Evolutionary conservation across 805 yeast species (phyloP).

Genomic region (Spathaspora passalidarum): DNA sequence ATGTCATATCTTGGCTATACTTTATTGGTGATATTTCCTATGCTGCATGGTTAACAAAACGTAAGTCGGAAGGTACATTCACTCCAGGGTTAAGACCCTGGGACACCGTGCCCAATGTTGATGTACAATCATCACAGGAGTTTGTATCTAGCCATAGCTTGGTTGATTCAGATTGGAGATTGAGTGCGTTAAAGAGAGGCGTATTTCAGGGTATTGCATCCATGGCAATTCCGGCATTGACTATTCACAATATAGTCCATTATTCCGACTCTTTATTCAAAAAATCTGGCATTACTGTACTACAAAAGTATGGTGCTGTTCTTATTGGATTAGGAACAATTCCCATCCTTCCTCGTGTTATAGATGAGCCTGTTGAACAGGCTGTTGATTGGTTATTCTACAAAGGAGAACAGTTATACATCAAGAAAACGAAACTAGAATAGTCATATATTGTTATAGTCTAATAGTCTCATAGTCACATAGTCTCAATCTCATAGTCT

Average conservation of each 20-base stretch:
- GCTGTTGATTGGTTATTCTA: conserved; percentile 63
- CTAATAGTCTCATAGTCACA: background rate
- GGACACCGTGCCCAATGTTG: conserved; percentile 44
- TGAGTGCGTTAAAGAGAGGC: conserved; percentile 67
- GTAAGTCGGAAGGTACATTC: conserved; percentile 64
- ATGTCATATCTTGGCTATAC: conserved; percentile 75
- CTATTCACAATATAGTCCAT: conserved; percentile 73
- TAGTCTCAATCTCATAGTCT: background rate
- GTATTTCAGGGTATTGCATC: conserved; percentile 78
- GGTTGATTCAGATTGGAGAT: conserved; percentile 62
- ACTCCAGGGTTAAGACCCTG: conserved; percentile 65
- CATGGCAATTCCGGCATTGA: conserved; percentile 85
- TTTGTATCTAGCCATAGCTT: conserved; percentile 22
- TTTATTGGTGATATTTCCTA: conserved; percentile 71
- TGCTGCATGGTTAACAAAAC: conserved; percentile 68
- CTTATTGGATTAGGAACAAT: conserved; percentile 74
- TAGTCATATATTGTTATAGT: background rate
- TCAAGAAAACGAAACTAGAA: background rate
- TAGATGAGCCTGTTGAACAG: conserved; percentile 80
- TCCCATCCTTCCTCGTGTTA: conserved; percentile 72
- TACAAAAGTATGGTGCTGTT: conserved; percentile 73
- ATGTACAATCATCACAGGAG: conserved; percentile 34
- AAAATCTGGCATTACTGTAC: conserved; percentile 43
- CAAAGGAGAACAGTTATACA: conserved; percentile 37
- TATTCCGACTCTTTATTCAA: conserved; percentile 64